Base-by-base conservation (phyloP, 75 land plant species). In the Gnetum montanum region DNA sequence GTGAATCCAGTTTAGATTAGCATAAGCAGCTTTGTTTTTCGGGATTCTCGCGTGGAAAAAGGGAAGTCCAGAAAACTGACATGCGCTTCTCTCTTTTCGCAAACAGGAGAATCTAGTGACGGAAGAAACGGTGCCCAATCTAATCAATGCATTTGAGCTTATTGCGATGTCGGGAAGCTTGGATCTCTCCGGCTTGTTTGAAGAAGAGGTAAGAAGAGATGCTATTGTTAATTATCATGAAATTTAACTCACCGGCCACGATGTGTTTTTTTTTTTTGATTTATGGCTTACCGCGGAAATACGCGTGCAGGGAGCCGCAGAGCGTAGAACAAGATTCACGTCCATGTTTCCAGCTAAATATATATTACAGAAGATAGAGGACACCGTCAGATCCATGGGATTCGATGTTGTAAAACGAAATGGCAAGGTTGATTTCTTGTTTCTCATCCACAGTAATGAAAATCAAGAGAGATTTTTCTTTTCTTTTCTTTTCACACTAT, bases 111-210 rank as follows among this genome's bases (percentile, higher is more conserved):
- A 71, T 15, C 55, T 24, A 30, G 27, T 29, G 20, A 43, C 41
- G 18, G 60, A 64, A 15, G 53, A 55, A 40, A 64, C 58, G 0
- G 58, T 54, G 13, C 70, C 71, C 8, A 46, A 57, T 15, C 75
- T 56, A 24, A 76, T 84, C 26, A 84, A 84, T 65, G 84, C 84
- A 15, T 84, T 84, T 55, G 71, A 84, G 61, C 61, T 84, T 3
- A 81, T 85, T 41, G 77, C 82, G 24, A 85, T 85, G 90, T 85
- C 82, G 5, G 67, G 67, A 3, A 70, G 52, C 34, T 71, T 85
- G 1, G 85, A 85, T 43, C 76, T 85, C 6, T 81, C 86, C 26
- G 90, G 86, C 6, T 78, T 85, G 34, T 85, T 85, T 51, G 85
- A 85, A 62, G 59, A 81, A 51, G 81, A 78, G 75, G 82, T 73